phyloP scores from a whole-genome alignment of 2,329 filamentous ascomycete species.

The Colletotrichum sp. region DNA sequence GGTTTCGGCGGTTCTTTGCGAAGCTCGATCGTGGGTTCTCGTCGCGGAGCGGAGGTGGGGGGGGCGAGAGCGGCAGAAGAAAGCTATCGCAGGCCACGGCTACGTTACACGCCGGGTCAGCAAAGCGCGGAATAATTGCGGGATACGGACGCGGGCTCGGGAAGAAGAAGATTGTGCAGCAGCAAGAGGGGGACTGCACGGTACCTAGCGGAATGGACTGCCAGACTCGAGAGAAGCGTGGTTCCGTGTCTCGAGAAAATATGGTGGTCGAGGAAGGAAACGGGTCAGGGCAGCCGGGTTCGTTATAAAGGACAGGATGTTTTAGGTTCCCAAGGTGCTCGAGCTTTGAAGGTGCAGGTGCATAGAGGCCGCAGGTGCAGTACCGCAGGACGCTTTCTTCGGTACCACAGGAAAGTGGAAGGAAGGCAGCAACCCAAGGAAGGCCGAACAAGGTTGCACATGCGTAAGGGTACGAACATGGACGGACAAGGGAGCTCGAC shows the following conservation, averaged over 20 bases:
- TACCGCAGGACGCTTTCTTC: neutral
- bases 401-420: neutral
- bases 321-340: slow-evolving; percentile 7
- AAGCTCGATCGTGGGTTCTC: neutral
- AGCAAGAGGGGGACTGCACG: neutral
- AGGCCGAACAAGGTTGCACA: neutral
- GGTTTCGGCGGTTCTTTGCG: neutral
- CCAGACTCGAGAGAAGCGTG: neutral
- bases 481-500: neutral
- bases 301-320: neutral
- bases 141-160: neutral
- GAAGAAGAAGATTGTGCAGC: neutral
- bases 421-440: neutral
- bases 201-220: neutral
- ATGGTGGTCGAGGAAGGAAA: neutral
- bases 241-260: neutral
- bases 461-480: neutral
- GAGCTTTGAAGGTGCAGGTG: neutral
- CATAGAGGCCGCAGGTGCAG: neutral
- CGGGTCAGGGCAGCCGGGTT: neutral
- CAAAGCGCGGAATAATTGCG: neutral
- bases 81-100: neutral
- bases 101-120: neutral
- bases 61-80: neutral
- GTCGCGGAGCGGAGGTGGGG: neutral